These are phyloP conservation scores for Cordyceps javanica DNA, from an alignment of 2,329 filamentous ascomycete genomes.

Conservation along the genomic window DNA sequence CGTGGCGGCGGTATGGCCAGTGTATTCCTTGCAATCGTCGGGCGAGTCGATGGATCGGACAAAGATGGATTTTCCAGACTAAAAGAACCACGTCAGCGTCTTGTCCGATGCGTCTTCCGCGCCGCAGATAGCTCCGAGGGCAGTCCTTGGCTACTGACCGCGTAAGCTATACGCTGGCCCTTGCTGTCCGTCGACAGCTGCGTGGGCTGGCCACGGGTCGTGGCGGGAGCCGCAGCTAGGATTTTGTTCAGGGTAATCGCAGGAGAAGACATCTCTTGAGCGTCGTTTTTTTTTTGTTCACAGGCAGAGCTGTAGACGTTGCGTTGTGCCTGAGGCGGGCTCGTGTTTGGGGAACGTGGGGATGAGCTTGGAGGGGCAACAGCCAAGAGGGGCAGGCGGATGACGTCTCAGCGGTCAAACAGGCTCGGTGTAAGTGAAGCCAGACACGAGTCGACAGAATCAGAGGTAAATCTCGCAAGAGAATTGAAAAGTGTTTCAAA, in stretches of 20 bases:
- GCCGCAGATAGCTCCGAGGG: background rate
- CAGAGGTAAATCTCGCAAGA: background rate
- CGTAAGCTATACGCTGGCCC: conserved; percentile 88
- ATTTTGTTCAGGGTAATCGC: conserved; percentile 60
- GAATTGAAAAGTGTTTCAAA: background rate
- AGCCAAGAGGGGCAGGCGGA: conserved; percentile 5
- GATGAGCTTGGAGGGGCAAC: conserved; percentile 10
- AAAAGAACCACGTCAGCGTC: background rate
- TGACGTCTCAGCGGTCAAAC: conserved; percentile 1
- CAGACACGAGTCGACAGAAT: background rate
- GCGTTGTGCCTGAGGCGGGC: background rate
- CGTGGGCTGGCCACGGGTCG: conserved; percentile 78
- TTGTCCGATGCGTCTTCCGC: background rate
- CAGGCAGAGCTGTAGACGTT: background rate
- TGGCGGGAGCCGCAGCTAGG: conserved; percentile 78
- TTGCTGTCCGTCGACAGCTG: conserved; percentile 83
- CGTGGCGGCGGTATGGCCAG: conserved; percentile 78
- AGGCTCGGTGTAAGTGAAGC: background rate
- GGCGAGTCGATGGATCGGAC: conserved; percentile 91
- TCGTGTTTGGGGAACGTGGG: conserved; percentile 1
- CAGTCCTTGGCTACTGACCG: conserved; percentile 50
- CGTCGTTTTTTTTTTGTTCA: background rate
- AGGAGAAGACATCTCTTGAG: conserved; percentile 29
- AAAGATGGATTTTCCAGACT: conserved; percentile 97
- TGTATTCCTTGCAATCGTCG: conserved; percentile 80